Evolutionary conservation across 2,329 filamentous ascomycete genomes (phyloP).

Genomic region (Hymenoscyphus fructigenus): DNA sequence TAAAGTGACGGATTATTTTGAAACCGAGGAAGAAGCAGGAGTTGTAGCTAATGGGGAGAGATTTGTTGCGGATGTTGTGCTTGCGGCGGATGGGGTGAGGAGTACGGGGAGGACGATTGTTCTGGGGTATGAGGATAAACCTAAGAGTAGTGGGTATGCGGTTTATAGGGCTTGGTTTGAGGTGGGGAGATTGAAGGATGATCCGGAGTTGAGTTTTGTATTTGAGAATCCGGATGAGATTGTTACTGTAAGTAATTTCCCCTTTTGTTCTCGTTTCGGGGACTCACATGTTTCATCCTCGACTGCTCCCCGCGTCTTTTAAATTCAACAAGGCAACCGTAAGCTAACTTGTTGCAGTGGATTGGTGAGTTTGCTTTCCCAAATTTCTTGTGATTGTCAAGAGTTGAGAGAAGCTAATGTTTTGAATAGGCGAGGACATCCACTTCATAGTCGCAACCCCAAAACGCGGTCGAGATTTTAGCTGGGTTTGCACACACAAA

Average conservation of each 20-base stretch:
- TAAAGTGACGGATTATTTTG: constrained; percentile 50
- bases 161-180: constrained; percentile 44
- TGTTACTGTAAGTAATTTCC: constrained; percentile 33
- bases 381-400: neutral
- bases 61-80: constrained; percentile 42
- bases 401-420: neutral
- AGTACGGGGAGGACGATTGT: constrained; percentile 34
- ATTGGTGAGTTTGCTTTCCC: constrained; percentile 38
- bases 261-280: too few relatives aligned
- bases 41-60: constrained; percentile 51
- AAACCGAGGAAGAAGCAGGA: constrained; percentile 45
- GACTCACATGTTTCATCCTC: too few relatives aligned
- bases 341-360: constrained; percentile 37
- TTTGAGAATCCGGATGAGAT: constrained; percentile 48
- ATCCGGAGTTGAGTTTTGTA: constrained; percentile 38
- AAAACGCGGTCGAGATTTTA: constrained; percentile 52
- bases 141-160: constrained; percentile 44
- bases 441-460: constrained; percentile 53
- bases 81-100: constrained; percentile 43
- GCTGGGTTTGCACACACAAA: constrained; percentile 54
- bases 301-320: too few relatives aligned
- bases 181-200: constrained; percentile 33
- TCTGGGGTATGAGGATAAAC: constrained; percentile 42
- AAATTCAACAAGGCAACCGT: too few relatives aligned
- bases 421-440: constrained; percentile 42